Evolutionary conservation across 129 eudicot species (phyloP).

Genomic region (Saussurea involucrata): DNA sequence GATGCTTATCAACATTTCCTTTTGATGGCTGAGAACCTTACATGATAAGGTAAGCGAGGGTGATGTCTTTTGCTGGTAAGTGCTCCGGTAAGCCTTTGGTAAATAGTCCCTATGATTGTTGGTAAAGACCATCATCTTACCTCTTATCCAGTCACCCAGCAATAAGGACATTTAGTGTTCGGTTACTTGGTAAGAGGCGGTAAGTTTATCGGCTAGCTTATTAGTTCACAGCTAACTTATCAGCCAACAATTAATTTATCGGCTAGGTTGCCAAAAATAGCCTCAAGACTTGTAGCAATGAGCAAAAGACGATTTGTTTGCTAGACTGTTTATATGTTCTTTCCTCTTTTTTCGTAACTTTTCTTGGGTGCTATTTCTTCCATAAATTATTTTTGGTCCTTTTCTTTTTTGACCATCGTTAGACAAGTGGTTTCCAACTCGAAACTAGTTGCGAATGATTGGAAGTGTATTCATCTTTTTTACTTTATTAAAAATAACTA

Average conservation of each 20-base stretch:
- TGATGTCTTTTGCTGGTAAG: too few relatives aligned
- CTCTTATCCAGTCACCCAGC: too few relatives aligned
- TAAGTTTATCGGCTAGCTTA: background rate
- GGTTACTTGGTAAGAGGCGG: background rate
- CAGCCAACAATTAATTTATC: background rate
- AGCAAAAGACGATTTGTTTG: background rate
- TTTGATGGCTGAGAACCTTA: too few relatives aligned
- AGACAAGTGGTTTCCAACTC: background rate
- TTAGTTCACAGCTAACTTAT: background rate
- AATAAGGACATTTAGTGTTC: too few relatives aligned
- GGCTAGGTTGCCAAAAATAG: background rate
- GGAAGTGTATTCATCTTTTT: too few relatives aligned
- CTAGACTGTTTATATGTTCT: background rate
- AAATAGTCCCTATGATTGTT: too few relatives aligned
- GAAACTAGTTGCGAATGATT: background rate
- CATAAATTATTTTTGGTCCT: background rate
- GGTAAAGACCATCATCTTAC: too few relatives aligned
- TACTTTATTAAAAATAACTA: too few relatives aligned
- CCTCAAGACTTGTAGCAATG: background rate
- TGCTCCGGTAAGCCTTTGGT: too few relatives aligned
- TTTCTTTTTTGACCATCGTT: background rate
- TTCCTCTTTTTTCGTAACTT: background rate
- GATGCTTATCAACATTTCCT: too few relatives aligned
- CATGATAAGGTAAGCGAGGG: too few relatives aligned
- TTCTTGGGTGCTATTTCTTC: background rate